Conservation (phyloP, 2,329 filamentous ascomycete species). For the Penicillium sp. region DNA sequence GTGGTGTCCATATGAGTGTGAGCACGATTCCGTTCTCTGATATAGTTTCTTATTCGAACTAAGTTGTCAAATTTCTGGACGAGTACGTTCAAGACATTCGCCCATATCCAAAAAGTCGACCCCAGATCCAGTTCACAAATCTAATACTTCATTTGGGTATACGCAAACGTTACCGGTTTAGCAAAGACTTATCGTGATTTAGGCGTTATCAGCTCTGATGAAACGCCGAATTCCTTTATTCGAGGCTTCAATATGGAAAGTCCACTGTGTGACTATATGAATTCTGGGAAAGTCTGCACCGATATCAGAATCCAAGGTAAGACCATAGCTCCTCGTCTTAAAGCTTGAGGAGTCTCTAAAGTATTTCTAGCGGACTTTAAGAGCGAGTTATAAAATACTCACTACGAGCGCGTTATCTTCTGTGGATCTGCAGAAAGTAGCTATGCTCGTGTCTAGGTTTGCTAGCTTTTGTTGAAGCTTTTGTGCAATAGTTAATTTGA, state of each 20-base stretch:
- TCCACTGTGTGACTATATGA: slow-evolving; percentile 44
- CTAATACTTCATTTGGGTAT: slow-evolving; percentile 41
- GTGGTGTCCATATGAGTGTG: slow-evolving; percentile 47
- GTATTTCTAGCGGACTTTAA: slow-evolving; percentile 34
- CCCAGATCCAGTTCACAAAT: slow-evolving; percentile 26
- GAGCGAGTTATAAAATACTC: slow-evolving; percentile 40
- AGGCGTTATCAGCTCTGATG: slow-evolving; percentile 28
- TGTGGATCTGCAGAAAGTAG: slow-evolving; percentile 50
- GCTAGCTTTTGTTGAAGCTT: slow-evolving; percentile 34
- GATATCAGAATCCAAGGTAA: slow-evolving; percentile 49
- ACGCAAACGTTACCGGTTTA: slow-evolving; percentile 45
- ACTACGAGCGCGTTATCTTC: slow-evolving; percentile 48
- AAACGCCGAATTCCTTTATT: slow-evolving; percentile 40
- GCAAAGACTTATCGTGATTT: slow-evolving; percentile 38
- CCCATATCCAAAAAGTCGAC: slow-evolving; percentile 27
- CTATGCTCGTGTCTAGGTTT: slow-evolving; percentile 48
- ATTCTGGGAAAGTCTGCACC: slow-evolving; percentile 50
- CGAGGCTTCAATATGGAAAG: slow-evolving; percentile 49
- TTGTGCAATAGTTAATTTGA: slow-evolving; percentile 29
- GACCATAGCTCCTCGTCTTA: background rate
- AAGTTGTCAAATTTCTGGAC: slow-evolving; percentile 36
- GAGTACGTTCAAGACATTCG: slow-evolving; percentile 33
- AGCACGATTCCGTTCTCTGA: slow-evolving; percentile 1
- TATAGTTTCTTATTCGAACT: background rate
- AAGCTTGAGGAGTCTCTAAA: background rate